Base-by-base conservation (phyloP, 805 yeast genomes). In the Teunomyces atbi region DNA sequence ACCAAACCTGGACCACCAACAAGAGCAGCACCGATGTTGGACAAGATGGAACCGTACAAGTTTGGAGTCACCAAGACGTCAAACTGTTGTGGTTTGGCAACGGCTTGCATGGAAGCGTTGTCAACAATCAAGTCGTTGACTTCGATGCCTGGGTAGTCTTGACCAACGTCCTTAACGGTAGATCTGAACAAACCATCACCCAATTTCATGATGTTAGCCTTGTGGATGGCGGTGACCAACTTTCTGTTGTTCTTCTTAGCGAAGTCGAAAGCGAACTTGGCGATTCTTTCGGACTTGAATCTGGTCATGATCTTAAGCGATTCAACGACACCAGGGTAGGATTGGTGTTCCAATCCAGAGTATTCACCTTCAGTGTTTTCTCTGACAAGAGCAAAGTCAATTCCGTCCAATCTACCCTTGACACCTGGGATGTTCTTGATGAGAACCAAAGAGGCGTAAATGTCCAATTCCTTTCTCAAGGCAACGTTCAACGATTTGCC, bases 291-390 rank as follows among this genome's bases (percentile, higher is more conserved):
- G 47, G 96, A 86, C 77, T 92, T 91, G 75, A 81, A 79, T 73
- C 88, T 84, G 60, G 98, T 92, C 78, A 92, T 86, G 71, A 94
- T 89, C 78, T 94, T 92, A 61, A 91, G 78, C 35, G 96, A 88
- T 79, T 92, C 98, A 56, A 94, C 98, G 55, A 92, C 97, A 73
- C 97, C 98, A 56, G 96, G 96, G 61, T 89, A 94, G 41, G 96
- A 88, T 71, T 86, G 94, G 76, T 94, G 98, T 79, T 92, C 99
- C 62, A 94, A 79, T 62, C 98, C 98, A 44, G 98, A 92, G 78
- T 89, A 92, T 75, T 92, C 98, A 76, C 96, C 97, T 77, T 92
- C 98, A 58, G 97, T 92, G 80, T 94, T 94, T 75, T 94, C 99
- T 80, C 99, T 89, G 66, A 94, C 95, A 56, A 94, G 79, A 34